Base-by-base conservation (phyloP, 2,329 filamentous ascomycete species). In the Colletotrichum tropicicola region DNA sequence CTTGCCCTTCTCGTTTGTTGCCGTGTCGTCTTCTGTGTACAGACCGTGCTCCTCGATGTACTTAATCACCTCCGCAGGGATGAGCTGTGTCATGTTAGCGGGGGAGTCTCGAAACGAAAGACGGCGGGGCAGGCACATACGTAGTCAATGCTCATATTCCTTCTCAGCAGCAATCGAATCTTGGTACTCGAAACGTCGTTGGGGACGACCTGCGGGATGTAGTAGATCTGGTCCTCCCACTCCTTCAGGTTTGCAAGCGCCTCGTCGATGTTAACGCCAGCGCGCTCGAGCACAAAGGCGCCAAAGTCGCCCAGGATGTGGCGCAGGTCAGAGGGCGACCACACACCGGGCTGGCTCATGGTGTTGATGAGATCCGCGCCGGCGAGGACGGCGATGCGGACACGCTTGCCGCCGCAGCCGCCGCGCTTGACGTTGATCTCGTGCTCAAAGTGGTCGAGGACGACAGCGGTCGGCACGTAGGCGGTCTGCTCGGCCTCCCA, bases 361-460 rank as follows among this genome's bases (percentile, higher is more conserved):
- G 89, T 95, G 78, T 89, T 87, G 71, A 92, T 90, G 57, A 93
- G 80, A 75, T 92, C 91, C 7, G 89, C 90, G 5, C 95, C 94
- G 4, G 92, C 94, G 30, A 98, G 85, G 35, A 98, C 85, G 49
- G 92, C 89, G 69, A 98, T 92, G 62, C 89, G 89, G 17, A 91
- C 91, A 12, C 79, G 79, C 56, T 83, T 82, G 64, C 92, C 93
- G 69, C 91, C 86, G 9, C 94, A 94, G 6, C 94, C 94, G 39
- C 91, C 90, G 28, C 90, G 82, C 45, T 93, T 87, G 23, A 87
- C 86, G 75, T 98, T 97, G 75, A 98, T 92, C 76, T 98, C 93
- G 74, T 95, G 82, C 70, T 97, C 90, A 72, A 98, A 96, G 78
- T 98, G 95, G 73, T 97, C 93, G 51, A 98, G 83, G 41, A 97